Evolutionary conservation across 495 filamentous ascomycete species (phyloP), one percentile per base, ranked within the genome.

Genomic region (Arthonia radiata): DNA sequence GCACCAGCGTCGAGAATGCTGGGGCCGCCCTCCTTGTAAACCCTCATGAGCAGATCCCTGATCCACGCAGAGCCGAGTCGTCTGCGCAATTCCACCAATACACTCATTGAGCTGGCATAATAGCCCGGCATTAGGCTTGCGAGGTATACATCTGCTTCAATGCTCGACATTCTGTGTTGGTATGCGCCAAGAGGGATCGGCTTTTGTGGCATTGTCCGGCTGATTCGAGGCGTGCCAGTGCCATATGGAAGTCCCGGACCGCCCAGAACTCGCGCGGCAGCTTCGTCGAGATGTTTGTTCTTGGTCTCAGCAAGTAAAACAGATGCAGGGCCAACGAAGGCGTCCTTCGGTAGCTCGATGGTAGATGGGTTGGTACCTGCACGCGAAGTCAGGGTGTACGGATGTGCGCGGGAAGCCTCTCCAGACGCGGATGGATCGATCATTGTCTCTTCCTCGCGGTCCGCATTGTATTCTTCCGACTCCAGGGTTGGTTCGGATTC

Each of bases 61-160:
- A 91, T 47, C 86, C 86, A 97, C 10, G 69, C 52, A 1, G 64
- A 50, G 13, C 86, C 86, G 15, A 94, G 50, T 9, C 86, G 65
- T 40, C 81, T 81, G 18, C 86, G 69, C 9, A 81, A 54, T 51
- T 97, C 86, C 0, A 76, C 71, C 17, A 97, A 38, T 5, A 67
- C 55, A 35, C 73, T 75, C 46, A 72, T 62, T 0, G 64, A 44
- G 5, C 74, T 59, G 1, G 82, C 67, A 43, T 90, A 91, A 29
- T 72, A 57, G 1, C 68, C 73, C 1, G 86, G 83, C 41, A 90
- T 66, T 7, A 89, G 56, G 5, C 67, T 64, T 3, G 80, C 64
- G 15, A 92, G 37, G 36, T 66, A 93, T 2, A 68, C 61, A 54
- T 92, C 78, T n/a, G 68, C 74, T 41, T 92, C 76, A 48, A 91